Conservation (phyloP, 345 rosid species). For the Microthlaspi erraticum region DNA sequence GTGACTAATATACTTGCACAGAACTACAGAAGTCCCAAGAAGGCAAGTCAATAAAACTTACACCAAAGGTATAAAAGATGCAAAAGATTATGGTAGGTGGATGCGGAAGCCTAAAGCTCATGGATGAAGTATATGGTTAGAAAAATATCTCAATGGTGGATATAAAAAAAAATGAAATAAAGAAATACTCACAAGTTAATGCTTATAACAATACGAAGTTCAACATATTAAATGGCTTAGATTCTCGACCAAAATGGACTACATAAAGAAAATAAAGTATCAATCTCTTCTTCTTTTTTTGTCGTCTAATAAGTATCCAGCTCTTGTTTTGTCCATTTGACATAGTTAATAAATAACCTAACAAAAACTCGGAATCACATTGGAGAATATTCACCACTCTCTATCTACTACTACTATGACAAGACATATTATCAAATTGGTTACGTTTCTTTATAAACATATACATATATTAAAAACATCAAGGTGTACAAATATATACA, state of each 20-base stretch:
- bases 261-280: not conserved
- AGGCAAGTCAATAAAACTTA: too few relatives aligned
- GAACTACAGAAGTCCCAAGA: too few relatives aligned
- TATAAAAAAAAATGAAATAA: too few relatives aligned
- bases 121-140: too few relatives aligned
- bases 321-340: not conserved
- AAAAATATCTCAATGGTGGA: too few relatives aligned
- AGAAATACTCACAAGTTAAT: too few relatives aligned
- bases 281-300: not conserved
- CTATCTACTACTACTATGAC: slow-evolving; percentile 33
- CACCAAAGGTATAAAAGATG: too few relatives aligned
- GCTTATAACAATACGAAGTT: slow-evolving; percentile 1
- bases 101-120: too few relatives aligned
- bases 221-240: slow-evolving; percentile 20
- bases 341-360: slow-evolving; percentile 15
- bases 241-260: slow-evolving; percentile 20
- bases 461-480: slow-evolving; percentile 9
- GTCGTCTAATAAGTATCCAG: slow-evolving; percentile 15
- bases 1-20: too few relatives aligned
- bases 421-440: slow-evolving; percentile 36
- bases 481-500: slow-evolving; percentile 5
- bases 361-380: slow-evolving; percentile 30
- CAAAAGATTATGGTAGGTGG: too few relatives aligned
- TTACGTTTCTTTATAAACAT: slow-evolving; percentile 20
- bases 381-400: slow-evolving; percentile 47